phyloP scores from a whole-genome alignment of 169 alveolate genomes.

The Amoebophrya sp. region DNA sequence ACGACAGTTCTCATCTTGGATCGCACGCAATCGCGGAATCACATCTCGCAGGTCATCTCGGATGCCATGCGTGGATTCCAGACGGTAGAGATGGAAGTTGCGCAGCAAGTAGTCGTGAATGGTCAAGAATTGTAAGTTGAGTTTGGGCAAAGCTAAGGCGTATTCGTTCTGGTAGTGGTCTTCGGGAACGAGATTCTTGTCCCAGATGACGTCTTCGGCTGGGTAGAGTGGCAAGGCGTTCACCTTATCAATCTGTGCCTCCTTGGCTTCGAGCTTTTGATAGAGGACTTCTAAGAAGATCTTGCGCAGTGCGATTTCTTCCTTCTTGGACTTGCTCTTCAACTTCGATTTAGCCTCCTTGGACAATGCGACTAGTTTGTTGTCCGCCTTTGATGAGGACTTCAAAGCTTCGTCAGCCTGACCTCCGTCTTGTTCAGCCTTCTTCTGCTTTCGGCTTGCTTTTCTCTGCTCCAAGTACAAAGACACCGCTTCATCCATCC shows the following conservation, averaged over 20 bases:
- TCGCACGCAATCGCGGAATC: conserved; percentile 44
- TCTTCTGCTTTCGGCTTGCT: too few species aligned
- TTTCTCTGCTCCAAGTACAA: too few species aligned
- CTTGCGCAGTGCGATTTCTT: neutral
- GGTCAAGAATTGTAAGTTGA: conserved; percentile 77
- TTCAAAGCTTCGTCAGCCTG: neutral
- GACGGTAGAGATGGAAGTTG: conserved; percentile 71
- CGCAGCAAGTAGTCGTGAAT: conserved; percentile 78
- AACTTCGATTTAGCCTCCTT: too few species aligned
- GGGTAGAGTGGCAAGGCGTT: conserved; percentile 55
- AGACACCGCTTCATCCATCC: too few species aligned
- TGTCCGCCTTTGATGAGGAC: too few species aligned
- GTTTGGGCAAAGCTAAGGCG: conserved; percentile 69
- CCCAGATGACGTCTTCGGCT: conserved; percentile 52
- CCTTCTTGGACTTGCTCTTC: neutral
- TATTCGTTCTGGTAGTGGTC: conserved; percentile 50
- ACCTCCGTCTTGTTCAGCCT: neutral
- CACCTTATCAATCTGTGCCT: conserved; percentile 47
- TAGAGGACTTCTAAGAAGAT: neutral
- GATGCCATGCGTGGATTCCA: conserved; percentile 77
- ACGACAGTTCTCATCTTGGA: neutral
- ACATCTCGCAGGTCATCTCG: conserved; percentile 65
- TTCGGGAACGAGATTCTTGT: conserved; percentile 48
- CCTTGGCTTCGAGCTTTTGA: neutral
- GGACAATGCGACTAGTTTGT: neutral